Evolutionary conservation across 257 asterid genomes (phyloP), one percentile per base, ranked within the genome.

Genomic region (Handroanthus guayacan): DNA sequence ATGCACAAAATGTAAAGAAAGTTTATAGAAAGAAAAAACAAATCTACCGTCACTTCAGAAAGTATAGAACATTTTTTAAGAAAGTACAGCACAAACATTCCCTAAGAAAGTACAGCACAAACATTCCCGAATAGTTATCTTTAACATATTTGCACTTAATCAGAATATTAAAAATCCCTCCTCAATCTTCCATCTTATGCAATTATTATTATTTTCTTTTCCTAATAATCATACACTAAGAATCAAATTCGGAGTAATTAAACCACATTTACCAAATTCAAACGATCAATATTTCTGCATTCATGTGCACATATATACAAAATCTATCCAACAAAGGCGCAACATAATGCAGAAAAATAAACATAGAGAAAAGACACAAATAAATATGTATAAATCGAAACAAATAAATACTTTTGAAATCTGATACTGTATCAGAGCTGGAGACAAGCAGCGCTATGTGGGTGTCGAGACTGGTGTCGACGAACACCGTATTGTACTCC

Each of bases 391-490:
- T 18, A 45, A 10, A n/a, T 31, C 43, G 39, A 54, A 72, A 56
- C 2, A 7, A 73, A 31, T 6, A 38, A 6, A 56, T 87, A 87
- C 98, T 79, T 88, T 81, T 94, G 84, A 92, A 79, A 73, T 86
- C 84, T 2, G 82, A 77, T 69, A 82, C 83, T 5, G 92, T 85
- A 37, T 90, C 98, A 17, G 88, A 79, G 52, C 64, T 25, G 62
- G 80, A 78, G 60, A 84, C 79, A 62, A 55, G 71, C 80, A 86
- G 34, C 31, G 83, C 90, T 51, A 89, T 71, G 84, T 79, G 90
- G 16, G 98, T 92, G 62, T 81, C 89, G 67, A 94, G 85, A 80
- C 80, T 89, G 80, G 97, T 94, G 50, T 88, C 93, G 7, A 94
- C 69, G 87, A 84, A 90, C 57, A 86, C 83, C 0, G 87, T 62